A percentile compares a stretch with the other conserved stretches of the same genome.
phyloP scores from a whole-genome alignment of 2,329 filamentous ascomycete species.

The Xylaria sp. region DNA sequence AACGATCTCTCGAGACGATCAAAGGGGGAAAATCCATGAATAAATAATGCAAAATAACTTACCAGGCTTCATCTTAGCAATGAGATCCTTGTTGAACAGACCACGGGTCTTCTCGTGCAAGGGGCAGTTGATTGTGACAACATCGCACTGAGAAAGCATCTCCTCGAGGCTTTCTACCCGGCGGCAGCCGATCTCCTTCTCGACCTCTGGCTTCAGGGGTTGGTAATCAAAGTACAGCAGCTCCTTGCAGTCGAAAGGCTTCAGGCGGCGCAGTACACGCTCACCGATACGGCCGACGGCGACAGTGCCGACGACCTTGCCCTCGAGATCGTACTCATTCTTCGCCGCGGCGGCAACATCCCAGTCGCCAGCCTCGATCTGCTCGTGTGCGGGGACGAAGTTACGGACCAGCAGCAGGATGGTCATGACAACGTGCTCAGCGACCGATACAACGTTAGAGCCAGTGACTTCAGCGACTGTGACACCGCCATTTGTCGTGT shows the following conservation, averaged over 20 bases:
- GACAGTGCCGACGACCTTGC: constrained; percentile 97
- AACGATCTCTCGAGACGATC: no score
- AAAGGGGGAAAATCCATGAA: neutral
- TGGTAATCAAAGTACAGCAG: constrained; percentile 99
- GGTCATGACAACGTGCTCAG: constrained; percentile 99
- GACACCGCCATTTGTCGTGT: constrained; percentile 97
- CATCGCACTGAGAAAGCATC: constrained; percentile 91
- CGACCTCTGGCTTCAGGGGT: constrained; percentile 82
- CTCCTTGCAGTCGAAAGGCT: constrained; percentile 99
- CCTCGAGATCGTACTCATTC: constrained; percentile 97
- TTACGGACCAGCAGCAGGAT: constrained; percentile 96
- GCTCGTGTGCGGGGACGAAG: constrained; percentile 97
- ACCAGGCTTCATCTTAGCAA: constrained; percentile 99
- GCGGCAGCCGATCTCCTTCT: constrained; percentile 95
- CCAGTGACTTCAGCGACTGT: constrained; percentile 98
- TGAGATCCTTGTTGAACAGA: constrained; percentile 98
- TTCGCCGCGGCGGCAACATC: constrained; percentile 95
- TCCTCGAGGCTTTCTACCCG: constrained; percentile 91
- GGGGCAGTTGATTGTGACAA: constrained; percentile 99
- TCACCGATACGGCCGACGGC: constrained; percentile 97
- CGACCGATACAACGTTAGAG: constrained; percentile 97
- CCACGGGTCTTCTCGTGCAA: constrained; percentile 97
- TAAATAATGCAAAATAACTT: constrained; percentile 46
- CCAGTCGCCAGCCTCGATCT: constrained; percentile 90
- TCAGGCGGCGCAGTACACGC: constrained; percentile 94